Percentiles rank a stretch among this genome's conserved stretches.
These are phyloP conservation scores for Phytophthora fragariae DNA, from an alignment of 352 stramenopile species.

Conservation along the genomic window DNA sequence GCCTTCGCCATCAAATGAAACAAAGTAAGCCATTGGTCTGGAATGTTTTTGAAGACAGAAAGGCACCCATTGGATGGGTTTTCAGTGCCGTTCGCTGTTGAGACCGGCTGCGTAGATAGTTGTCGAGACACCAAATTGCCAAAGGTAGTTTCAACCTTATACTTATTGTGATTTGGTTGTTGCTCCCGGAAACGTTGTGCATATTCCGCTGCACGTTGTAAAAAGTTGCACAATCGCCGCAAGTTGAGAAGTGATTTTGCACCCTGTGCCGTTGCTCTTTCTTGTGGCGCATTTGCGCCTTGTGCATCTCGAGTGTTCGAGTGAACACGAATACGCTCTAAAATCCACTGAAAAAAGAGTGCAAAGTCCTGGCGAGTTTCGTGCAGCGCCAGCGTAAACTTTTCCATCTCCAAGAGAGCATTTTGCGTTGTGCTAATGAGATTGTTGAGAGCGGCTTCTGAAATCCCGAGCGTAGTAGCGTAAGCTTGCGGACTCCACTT, in stretches of 20 bases:
- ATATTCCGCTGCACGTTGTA: constrained; percentile 49
- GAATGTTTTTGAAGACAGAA: constrained; percentile 33
- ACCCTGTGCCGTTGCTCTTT: not conserved
- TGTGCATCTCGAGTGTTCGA: constrained; percentile 42
- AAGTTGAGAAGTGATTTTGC: constrained; percentile 68
- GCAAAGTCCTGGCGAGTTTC: constrained; percentile 71
- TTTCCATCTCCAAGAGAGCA: constrained; percentile 56
- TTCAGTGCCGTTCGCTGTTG: not conserved
- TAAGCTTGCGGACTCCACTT: constrained; percentile 56
- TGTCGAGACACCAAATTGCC: constrained; percentile 64
- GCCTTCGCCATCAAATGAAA: constrained; percentile 38
- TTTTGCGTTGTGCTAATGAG: constrained; percentile 43
- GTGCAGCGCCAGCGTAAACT: constrained; percentile 49
- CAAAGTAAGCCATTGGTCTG: constrained; percentile 53
- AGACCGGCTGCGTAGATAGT: constrained; percentile 12
- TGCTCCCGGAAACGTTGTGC: constrained; percentile 49
- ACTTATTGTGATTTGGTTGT: constrained; percentile 50
- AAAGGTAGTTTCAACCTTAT: constrained; percentile 72
- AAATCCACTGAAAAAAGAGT: constrained; percentile 71
- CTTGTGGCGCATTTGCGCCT: not conserved
- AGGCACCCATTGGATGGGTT: constrained; percentile 10
- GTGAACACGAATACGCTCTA: constrained; percentile 69
- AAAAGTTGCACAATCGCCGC: constrained; percentile 61
- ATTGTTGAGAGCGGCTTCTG: constrained; percentile 40
- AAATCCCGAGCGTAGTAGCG: constrained; percentile 47